phyloP scores from a whole-genome alignment of 2,329 filamentous ascomycete genomes.

The Anthostomella pinea region DNA sequence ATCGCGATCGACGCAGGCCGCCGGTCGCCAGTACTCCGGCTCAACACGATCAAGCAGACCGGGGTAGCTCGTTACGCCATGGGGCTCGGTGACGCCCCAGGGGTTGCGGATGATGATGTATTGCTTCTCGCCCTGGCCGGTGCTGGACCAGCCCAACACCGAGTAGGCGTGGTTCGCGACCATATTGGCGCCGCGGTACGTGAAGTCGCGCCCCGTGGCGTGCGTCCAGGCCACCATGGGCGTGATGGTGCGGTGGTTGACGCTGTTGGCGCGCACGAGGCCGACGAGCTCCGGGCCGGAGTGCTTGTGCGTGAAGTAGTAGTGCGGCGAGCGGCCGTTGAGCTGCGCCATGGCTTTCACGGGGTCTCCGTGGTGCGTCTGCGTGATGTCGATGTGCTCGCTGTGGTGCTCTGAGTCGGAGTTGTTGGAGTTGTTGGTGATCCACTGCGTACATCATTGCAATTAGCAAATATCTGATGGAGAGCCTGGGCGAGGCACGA shows the following conservation, averaged over 20 bases:
- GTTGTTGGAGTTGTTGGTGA: conserved; percentile 21
- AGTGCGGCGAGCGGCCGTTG: conserved; percentile 36
- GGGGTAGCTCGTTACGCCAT: conserved; percentile 38
- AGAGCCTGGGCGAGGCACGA: too few relatives aligned
- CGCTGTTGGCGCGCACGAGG: conserved; percentile 37
- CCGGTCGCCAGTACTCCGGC: conserved; percentile 36
- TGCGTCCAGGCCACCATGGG: conserved; percentile 42
- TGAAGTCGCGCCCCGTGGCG: conserved; percentile 31
- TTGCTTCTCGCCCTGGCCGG: conserved; percentile 35
- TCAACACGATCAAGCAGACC: conserved; percentile 39
- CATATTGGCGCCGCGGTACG: conserved; percentile 39
- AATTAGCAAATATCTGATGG: too few relatives aligned
- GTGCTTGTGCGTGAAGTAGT: conserved; percentile 35
- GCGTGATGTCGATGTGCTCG: conserved; percentile 40
- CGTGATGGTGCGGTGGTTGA: conserved; percentile 43
- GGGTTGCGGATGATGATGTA: conserved; percentile 44
- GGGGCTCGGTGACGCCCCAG: conserved; percentile 42
- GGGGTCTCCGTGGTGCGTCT: conserved; percentile 40
- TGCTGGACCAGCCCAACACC: conserved; percentile 36
- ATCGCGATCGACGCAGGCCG: conserved; percentile 35
- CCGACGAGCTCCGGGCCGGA: conserved; percentile 34
- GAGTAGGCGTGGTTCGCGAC: conserved; percentile 46
- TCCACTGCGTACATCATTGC: too few relatives aligned
- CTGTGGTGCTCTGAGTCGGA: conserved; percentile 9
- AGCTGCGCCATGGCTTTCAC: conserved; percentile 45